Evolutionary conservation across 129 eudicot genomes (phyloP).

Genomic region (Chrysanthemum makinoi): DNA sequence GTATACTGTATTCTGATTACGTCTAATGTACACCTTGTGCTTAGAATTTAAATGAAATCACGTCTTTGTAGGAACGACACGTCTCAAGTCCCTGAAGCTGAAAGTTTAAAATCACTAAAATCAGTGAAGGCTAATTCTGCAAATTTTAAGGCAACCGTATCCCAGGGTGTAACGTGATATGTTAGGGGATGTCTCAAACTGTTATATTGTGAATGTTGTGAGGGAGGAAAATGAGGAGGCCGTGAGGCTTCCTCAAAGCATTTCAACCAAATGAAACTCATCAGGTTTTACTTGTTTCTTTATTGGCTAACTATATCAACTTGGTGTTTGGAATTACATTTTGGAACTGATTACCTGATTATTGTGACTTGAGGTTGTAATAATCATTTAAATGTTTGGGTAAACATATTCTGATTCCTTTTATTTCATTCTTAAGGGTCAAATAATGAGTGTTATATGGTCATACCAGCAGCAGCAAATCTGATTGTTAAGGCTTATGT

Average conservation of each 20-base stretch:
- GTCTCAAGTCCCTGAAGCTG: constrained; percentile 79
- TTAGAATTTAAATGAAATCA: no score
- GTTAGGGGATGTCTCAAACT: constrained; percentile 86
- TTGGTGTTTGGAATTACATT: constrained; percentile 3
- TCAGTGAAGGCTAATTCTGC: constrained; percentile 46
- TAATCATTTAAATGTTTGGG: not conserved
- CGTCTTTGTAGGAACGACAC: constrained; percentile 75
- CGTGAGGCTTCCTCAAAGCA: constrained; percentile 87
- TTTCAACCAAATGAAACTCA: constrained; percentile 77
- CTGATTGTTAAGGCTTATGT: no score
- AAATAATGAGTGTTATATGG: not conserved
- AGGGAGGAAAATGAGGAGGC: constrained; percentile 94
- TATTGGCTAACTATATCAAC: constrained; percentile 2
- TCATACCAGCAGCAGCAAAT: no score
- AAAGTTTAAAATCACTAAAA: constrained; percentile 49
- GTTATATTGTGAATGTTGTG: constrained; percentile 88
- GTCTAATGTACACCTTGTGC: no score
- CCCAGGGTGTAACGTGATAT: constrained; percentile 62
- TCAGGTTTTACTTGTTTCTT: constrained; percentile 52
- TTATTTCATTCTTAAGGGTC: not conserved
- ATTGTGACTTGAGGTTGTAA: not conserved
- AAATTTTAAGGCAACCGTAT: constrained; percentile 37
- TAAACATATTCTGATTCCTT: not conserved
- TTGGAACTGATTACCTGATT: constrained; percentile 2
- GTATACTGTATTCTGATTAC: constrained; percentile 33